Evolutionary conservation across 768 basidiomycete genomes (phyloP), one percentile per base, ranked within the genome.

Genomic region (Mycena rebaudengoi): DNA sequence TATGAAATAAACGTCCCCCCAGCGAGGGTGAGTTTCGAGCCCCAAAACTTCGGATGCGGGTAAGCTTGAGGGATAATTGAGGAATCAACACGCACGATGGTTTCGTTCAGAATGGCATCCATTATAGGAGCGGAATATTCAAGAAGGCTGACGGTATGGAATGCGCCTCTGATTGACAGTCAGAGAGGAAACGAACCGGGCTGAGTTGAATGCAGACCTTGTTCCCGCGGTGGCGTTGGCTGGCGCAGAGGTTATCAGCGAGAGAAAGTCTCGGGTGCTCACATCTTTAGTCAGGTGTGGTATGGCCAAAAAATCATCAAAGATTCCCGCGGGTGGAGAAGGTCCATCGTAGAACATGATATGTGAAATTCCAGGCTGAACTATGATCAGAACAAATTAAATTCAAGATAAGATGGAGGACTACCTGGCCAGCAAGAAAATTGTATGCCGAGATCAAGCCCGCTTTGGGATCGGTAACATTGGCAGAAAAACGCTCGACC

Each of bases 321-420:
- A 87, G 26, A 86, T 79, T 1, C 83, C 86, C 0, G 64, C 59
- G 0, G 85, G 86, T 1, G 80, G 80, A 0, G 71, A 77, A 14
- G 88, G 87, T 0, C 66, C 84, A 67, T 90, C 85, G 66, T 91
- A 90, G 73, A 90, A 91, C 23, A 90, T 52, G 4, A 86, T 54
- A 8, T 75, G 69, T 3, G 70, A 70, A 7, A 79, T 69, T 2
- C 70, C 44, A 10, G 72, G 58, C 72, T 70, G 49, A 62, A 60
- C 30, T 68, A 33, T n/a, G n/a, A n/a, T n/a, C 2, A 62, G 20
- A 3, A 54, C 26, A 37, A 21, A 54, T 14, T 39, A 4, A 60
- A 20, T 12, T 7, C 39, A 7, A 11, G 13, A 14, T 30, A 37
- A 7, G 18, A 35, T 25, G 5, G 16, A 18, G 33, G 25, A 30